Evolutionary conservation across 78 protist genomes (phyloP).

Genomic region (Cavenderia fasciculata): DNA sequence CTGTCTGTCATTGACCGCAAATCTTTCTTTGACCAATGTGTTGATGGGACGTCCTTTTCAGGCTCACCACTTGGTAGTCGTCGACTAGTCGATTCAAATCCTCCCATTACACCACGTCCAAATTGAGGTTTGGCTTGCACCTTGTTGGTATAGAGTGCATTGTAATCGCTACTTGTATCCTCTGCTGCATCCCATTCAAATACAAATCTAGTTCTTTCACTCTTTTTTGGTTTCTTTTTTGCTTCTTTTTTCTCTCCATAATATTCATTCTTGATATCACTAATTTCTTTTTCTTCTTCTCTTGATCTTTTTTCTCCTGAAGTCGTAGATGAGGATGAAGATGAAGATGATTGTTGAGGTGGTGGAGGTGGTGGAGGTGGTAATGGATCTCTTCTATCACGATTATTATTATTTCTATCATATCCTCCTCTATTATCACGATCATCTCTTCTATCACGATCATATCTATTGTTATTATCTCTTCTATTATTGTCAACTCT

Average conservation of each 20-base stretch:
- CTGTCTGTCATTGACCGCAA: conserved; percentile 93
- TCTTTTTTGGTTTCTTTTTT: conserved; percentile 55
- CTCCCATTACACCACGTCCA: conserved; percentile 87
- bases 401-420: neutral
- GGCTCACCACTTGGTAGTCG: neutral
- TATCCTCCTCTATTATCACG: conserved; percentile 8
- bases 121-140: conserved; percentile 69
- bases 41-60: neutral
- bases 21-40: conserved; percentile 95
- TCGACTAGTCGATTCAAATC: conserved; percentile 12
- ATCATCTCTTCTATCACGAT: neutral
- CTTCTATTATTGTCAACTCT: neutral
- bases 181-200: conserved; percentile 92
- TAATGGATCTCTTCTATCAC: conserved; percentile 3
- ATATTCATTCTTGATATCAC: conserved; percentile 41
- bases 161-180: conserved; percentile 83
- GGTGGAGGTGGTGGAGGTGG: neutral
- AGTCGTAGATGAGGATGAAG: conserved; percentile 7
- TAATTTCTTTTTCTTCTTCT: conserved; percentile 29
- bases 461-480: neutral
- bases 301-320: conserved; percentile 33
- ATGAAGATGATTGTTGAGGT: neutral
- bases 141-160: conserved; percentile 67
- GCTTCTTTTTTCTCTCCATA: conserved; percentile 23
- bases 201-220: conserved; percentile 65